phyloP scores from a whole-genome alignment of 176 grass and related monocot species.

The Elymus sibiricus region DNA sequence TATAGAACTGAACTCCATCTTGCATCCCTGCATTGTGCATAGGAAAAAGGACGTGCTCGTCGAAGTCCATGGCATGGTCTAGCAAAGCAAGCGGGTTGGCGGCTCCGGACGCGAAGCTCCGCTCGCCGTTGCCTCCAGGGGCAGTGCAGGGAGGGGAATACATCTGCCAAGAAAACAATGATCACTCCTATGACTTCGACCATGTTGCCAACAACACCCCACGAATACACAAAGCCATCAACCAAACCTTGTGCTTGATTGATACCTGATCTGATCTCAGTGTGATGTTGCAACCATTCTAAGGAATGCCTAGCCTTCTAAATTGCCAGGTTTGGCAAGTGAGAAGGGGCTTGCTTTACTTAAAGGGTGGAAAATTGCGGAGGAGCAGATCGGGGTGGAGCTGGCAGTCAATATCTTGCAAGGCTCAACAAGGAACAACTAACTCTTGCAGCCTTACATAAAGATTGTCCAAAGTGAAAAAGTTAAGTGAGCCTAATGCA shows the following conservation, averaged over 20 bases:
- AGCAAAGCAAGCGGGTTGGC: constrained; percentile 48
- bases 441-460: constrained; percentile 75
- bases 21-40: constrained; percentile 42
- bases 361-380: constrained; percentile 55
- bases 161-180: constrained; percentile 49
- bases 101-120: constrained; percentile 41
- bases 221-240: constrained; percentile 29
- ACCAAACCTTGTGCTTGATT: constrained; percentile 29
- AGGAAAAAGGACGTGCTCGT: constrained; percentile 48
- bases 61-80: constrained; percentile 69
- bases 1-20: constrained; percentile 25
- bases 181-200: not conserved
- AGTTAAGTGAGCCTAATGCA: constrained; percentile 52
- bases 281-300: constrained; percentile 27
- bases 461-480: constrained; percentile 94
- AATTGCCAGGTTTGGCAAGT: constrained; percentile 39
- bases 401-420: constrained; percentile 79
- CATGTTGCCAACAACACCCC: constrained; percentile 17
- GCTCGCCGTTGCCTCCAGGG: constrained; percentile 38
- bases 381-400: constrained; percentile 37
- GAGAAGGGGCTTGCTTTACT: constrained; percentile 54
- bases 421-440: constrained; percentile 83
- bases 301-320: constrained; percentile 26
- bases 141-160: constrained; percentile 33
- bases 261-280: constrained; percentile 21